These are phyloP conservation scores for Ganoderma lingzhi DNA, from an alignment of 1,284 basidiomycete genomes.

Conservation along the genomic window DNA sequence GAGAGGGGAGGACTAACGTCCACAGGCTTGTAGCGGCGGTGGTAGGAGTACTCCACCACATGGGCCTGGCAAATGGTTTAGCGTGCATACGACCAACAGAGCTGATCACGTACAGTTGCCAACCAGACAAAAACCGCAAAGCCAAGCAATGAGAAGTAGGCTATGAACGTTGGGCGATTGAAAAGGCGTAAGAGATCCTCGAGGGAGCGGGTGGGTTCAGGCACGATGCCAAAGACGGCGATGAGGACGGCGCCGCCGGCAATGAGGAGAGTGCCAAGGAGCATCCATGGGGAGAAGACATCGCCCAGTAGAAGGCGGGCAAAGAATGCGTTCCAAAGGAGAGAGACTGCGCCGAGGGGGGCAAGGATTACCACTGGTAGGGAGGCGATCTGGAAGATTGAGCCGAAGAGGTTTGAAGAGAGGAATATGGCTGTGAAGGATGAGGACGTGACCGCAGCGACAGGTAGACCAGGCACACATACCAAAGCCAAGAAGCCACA, in stretches of 20 bases:
- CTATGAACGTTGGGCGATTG: constrained; percentile 80
- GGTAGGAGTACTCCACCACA: constrained; percentile 57
- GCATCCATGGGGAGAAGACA: constrained; percentile 85
- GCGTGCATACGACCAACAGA: constrained; percentile 18
- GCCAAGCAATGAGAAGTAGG: constrained; percentile 82
- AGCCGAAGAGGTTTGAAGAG: constrained; percentile 91
- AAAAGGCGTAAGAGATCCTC: constrained; percentile 89
- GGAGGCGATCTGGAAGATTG: constrained; percentile 94
- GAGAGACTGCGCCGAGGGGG: constrained; percentile 91
- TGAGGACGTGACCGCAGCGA: constrained; percentile 19
- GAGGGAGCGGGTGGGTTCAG: constrained; percentile 90
- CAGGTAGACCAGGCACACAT: constrained; percentile 35
- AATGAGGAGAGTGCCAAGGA: constrained; percentile 88
- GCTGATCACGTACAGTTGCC: constrained; percentile 57
- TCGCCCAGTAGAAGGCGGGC: constrained; percentile 89
- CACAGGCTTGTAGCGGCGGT: constrained; percentile 42
- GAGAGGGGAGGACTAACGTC: constrained; percentile 43
- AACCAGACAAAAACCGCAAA: constrained; percentile 70
- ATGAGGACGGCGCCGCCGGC: constrained; percentile 91
- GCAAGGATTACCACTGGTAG: constrained; percentile 93
- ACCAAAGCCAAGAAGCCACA: constrained; percentile 89
- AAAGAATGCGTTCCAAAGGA: constrained; percentile 96
- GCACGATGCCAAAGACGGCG: constrained; percentile 91
- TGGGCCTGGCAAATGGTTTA: constrained; percentile 55
- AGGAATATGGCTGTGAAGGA: constrained; percentile 70